Percentiles rank a stretch among this genome's conserved stretches.
Evolutionary conservation across 1,284 basidiomycete species (phyloP).

Genomic region (Rhodofomes roseus): DNA sequence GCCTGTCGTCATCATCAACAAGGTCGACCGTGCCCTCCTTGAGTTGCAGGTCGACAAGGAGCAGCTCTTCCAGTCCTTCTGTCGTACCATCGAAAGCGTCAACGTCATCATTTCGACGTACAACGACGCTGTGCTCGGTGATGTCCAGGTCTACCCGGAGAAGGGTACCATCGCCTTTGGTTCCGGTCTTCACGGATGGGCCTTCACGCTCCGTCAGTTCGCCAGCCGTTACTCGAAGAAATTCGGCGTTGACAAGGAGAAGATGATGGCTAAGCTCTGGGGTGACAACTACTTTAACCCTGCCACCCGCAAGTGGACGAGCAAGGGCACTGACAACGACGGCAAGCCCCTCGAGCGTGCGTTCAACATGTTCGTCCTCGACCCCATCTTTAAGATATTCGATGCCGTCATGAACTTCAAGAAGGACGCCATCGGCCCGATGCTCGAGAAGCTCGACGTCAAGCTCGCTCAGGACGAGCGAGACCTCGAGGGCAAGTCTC

Average conservation of each 20-base stretch:
- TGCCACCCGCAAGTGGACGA: slow-evolving; percentile 95
- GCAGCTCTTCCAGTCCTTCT: slow-evolving; percentile 97
- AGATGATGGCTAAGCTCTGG: slow-evolving; percentile 99
- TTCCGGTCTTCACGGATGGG: slow-evolving; percentile 99
- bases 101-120: slow-evolving; percentile 99
- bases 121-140: slow-evolving; percentile 92
- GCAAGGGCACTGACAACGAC: slow-evolving; percentile 73
- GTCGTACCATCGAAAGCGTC: slow-evolving; percentile 95
- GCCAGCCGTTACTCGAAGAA: slow-evolving; percentile 95
- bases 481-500: slow-evolving; percentile 94
- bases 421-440: slow-evolving; percentile 83
- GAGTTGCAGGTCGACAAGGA: slow-evolving; percentile 99
- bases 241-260: slow-evolving; percentile 98
- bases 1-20: slow-evolving; percentile 99
- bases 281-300: slow-evolving; percentile 99
- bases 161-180: slow-evolving; percentile 98
- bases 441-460: slow-evolving; percentile 97
- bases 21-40: slow-evolving; percentile 99
- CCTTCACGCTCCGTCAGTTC: slow-evolving; percentile 98
- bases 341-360: slow-evolving; percentile 91
- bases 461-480: slow-evolving; percentile 89
- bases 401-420: slow-evolving; percentile 99
- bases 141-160: slow-evolving; percentile 99
- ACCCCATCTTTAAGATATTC: slow-evolving; percentile 99
- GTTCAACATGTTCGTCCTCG: slow-evolving; percentile 96